Evolutionary conservation across 1,284 basidiomycete species (phyloP).

Genomic region (Erythrobasidium hasegawianum): DNA sequence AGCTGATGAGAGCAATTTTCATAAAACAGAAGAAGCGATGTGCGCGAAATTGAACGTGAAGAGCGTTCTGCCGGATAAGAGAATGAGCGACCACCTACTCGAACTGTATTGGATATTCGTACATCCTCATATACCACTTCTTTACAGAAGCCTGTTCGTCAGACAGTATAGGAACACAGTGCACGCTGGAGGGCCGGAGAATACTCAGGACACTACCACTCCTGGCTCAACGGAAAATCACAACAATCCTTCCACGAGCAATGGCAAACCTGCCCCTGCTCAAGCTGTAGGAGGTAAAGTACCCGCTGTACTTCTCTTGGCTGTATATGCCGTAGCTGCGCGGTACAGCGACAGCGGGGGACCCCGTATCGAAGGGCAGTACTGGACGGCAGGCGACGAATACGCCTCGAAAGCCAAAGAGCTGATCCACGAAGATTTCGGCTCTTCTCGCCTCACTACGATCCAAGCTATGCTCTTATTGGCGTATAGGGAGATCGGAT

Average conservation of each 20-base stretch:
- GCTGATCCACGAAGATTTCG: constrained; percentile 67
- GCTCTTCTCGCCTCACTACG: constrained; percentile 62
- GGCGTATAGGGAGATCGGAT: constrained; percentile 75
- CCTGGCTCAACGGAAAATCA: constrained; percentile 11
- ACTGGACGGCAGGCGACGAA: constrained; percentile 76
- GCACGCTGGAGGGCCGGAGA: constrained; percentile 37
- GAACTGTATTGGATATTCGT: constrained; percentile 73
- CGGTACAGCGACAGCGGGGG: constrained; percentile 56
- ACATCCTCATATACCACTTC: constrained; percentile 56
- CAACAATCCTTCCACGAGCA: background rate
- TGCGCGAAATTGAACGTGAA: constrained; percentile 42
- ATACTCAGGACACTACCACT: constrained; percentile 33
- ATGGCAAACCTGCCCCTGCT: constrained; percentile 30
- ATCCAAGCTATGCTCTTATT: constrained; percentile 73
- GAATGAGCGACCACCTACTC: constrained; percentile 62
- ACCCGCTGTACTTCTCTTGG: constrained; percentile 64
- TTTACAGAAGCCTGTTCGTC: constrained; percentile 67
- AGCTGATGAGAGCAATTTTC: constrained; percentile 23
- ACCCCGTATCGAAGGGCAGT: constrained; percentile 56
- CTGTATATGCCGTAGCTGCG: constrained; percentile 71
- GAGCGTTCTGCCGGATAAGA: constrained; percentile 52
- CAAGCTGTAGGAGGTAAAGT: constrained; percentile 48
- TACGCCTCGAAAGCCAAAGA: constrained; percentile 67
- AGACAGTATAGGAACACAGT: constrained; percentile 54
- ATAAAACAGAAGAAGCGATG: constrained; percentile 50